A percentile compares a stretch with the other conserved stretches of the same genome.
These are phyloP conservation scores for Blastobotrys raffinosifermentans DNA, from an alignment of 1,139 yeast species.

Conservation along the genomic window DNA sequence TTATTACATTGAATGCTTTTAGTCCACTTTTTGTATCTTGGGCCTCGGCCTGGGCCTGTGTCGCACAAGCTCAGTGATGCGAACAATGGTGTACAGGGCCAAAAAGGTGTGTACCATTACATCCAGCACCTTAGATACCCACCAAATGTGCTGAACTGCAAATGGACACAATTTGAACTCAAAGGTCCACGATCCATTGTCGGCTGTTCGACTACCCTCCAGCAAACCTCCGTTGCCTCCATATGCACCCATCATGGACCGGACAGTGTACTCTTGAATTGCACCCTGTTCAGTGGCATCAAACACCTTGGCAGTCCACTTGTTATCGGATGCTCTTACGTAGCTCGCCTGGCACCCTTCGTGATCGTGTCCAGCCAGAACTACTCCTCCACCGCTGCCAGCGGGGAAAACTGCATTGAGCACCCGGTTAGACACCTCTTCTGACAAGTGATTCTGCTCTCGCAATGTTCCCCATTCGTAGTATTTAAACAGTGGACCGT, in stretches of 20 bases:
- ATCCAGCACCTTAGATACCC: conserved; percentile 67
- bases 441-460: conserved; percentile 80
- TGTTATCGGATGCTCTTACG: conserved; percentile 30
- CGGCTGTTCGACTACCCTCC: conserved; percentile 55
- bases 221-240: conserved; percentile 84
- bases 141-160: conserved; percentile 90
- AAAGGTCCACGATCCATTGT: conserved; percentile 52
- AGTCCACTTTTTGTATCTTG: no score
- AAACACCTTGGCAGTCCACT: conserved; percentile 38
- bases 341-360: conserved; percentile 79
- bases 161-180: conserved; percentile 70
- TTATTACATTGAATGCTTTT: no score
- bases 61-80: no score
- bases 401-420: conserved; percentile 54
- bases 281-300: conserved; percentile 11
- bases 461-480: conserved; percentile 52
- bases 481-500: conserved; percentile 72
- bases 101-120: conserved; percentile 11
- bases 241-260: conserved; percentile 94
- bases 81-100: not conserved
- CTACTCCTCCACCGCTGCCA: conserved; percentile 52
- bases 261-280: conserved; percentile 74
- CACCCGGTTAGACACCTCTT: conserved; percentile 59
- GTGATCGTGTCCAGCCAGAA: conserved; percentile 94
- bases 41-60: no score